These are phyloP conservation scores for Neurospora sp. DNA, from an alignment of 495 filamentous ascomycete species.

Conservation along the genomic window DNA sequence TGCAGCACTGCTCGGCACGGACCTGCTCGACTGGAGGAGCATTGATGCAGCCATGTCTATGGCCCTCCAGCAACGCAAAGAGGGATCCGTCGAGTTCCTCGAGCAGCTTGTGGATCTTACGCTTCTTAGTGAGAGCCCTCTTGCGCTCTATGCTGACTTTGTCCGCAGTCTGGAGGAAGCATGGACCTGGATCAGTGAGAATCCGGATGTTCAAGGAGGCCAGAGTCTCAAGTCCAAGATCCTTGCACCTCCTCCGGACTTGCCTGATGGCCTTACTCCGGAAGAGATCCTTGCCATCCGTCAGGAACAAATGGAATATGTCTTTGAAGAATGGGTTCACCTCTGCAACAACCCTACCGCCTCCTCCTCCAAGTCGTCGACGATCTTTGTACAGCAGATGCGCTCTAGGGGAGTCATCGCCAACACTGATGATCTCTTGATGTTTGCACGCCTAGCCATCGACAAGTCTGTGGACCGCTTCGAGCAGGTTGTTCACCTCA, in stretches of 20 bases:
- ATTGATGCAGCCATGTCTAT: conserved; percentile 70
- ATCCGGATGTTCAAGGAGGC: conserved; percentile 52
- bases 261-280: conserved; percentile 11
- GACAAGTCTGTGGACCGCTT: conserved; percentile 67
- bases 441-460: conserved; percentile 74
- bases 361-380: conserved; percentile 51
- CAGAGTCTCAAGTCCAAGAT: conserved; percentile 65
- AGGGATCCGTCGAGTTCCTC: conserved; percentile 62
- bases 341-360: conserved; percentile 64
- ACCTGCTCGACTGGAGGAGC: conserved; percentile 68
- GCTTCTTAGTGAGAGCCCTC: conserved; percentile 62
- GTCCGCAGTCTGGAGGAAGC: conserved; percentile 69
- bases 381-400: conserved; percentile 77
- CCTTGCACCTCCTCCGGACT: conserved; percentile 47
- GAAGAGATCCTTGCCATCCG: conserved; percentile 26
- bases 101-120: conserved; percentile 64
- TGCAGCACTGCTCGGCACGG: conserved; percentile 54
- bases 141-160: conserved; percentile 77
- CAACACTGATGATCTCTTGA: conserved; percentile 58
- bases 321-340: conserved; percentile 88
- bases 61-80: conserved; percentile 56
- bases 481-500: conserved; percentile 52
- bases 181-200: conserved; percentile 69
- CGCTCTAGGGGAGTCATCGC: conserved; percentile 59
- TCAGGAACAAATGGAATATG: conserved; percentile 79